phyloP scores from a whole-genome alignment of 306 rosid genomes.

The Malus sieversii region DNA sequence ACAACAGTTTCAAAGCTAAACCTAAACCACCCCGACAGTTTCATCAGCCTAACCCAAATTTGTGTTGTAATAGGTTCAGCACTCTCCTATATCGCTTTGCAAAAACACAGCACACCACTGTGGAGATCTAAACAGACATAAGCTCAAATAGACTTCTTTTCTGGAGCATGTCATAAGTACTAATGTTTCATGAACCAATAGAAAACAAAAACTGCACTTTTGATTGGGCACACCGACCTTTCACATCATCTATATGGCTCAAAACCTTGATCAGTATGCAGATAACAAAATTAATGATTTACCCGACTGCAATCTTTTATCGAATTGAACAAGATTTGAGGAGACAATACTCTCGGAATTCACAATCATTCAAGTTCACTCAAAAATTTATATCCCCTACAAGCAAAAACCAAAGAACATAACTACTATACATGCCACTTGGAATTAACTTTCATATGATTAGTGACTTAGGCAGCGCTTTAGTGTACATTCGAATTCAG shows the following conservation, averaged over 20 bases:
- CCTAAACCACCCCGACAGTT: not conserved
- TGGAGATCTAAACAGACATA: not conserved
- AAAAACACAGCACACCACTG: not conserved
- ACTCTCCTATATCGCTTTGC: not conserved
- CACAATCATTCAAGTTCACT: not conserved
- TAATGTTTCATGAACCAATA: not conserved
- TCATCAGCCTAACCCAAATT: not conserved
- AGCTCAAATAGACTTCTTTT: not conserved
- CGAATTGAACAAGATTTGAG: not conserved
- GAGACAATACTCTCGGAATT: not conserved
- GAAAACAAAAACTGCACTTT: not conserved
- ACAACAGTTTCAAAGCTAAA: not conserved
- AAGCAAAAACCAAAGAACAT: not conserved
- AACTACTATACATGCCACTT: not conserved
- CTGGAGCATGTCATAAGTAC: not conserved
- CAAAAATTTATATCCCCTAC: not conserved
- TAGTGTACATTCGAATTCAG: not conserved
- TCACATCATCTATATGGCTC: not conserved
- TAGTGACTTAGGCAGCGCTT: not conserved
- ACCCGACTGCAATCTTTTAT: not conserved
- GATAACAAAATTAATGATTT: not conserved
- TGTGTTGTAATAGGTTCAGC: not conserved
- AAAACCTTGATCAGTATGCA: not conserved
- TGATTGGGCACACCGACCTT: not conserved
- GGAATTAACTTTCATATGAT: not conserved